phyloP scores from a whole-genome alignment of 2,329 filamentous ascomycete species.

The Fonsecaea monophora region DNA sequence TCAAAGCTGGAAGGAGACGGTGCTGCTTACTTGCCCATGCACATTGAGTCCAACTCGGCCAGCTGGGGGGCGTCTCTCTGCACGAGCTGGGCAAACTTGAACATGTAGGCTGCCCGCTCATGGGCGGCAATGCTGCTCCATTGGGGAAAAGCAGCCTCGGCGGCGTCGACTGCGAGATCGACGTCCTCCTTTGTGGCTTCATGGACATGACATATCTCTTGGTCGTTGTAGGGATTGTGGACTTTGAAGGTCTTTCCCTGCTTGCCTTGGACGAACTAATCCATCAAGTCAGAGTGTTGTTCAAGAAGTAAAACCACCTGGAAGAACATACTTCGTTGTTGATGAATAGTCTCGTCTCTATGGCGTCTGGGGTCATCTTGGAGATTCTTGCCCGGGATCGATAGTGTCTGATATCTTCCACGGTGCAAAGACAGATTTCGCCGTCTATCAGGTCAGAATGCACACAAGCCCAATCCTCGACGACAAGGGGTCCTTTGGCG shows the following conservation, averaged over 20 bases:
- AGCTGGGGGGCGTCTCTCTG: conserved; percentile 40
- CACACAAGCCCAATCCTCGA: not conserved
- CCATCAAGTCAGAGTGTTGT: not conserved
- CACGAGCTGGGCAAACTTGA: conserved; percentile 49
- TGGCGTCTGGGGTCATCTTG: not conserved
- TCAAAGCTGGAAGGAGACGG: not conserved
- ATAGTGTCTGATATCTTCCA: not conserved
- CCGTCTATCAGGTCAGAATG: not conserved
- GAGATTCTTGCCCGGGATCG: not conserved
- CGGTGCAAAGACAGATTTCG: not conserved
- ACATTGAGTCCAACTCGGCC: conserved; percentile 46
- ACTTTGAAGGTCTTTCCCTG: conserved; percentile 48
- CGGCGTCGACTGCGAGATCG: conserved; percentile 46
- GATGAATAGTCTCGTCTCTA: conserved; percentile 54
- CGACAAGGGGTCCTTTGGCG: not conserved
- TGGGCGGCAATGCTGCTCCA: conserved; percentile 48
- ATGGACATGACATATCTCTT: conserved; percentile 36
- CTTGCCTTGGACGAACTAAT: conserved; percentile 55
- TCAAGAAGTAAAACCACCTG: too few relatives aligned
- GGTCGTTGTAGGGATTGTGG: conserved; percentile 44
- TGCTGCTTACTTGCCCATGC: conserved; percentile 44
- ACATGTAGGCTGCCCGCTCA: conserved; percentile 49
- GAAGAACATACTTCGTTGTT: conserved; percentile 53
- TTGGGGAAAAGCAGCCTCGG: conserved; percentile 46
- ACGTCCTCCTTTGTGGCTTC: conserved; percentile 44